These are phyloP conservation scores for Groenewaldozyma salmanticensis DNA, from an alignment of 805 yeast genomes.

Conservation along the genomic window DNA sequence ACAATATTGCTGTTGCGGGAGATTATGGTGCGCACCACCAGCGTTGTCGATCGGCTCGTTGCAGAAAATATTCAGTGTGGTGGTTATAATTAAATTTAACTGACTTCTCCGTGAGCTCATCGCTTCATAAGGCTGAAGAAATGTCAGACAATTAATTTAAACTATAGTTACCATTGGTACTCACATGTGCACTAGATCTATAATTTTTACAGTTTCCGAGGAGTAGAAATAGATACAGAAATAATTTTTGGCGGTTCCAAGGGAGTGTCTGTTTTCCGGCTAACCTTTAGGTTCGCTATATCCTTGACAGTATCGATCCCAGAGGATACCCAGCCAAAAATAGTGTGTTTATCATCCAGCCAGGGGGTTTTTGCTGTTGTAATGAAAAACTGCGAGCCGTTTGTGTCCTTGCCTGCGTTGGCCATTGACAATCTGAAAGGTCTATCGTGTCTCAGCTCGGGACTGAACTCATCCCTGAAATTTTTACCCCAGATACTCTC, in stretches of 20 bases:
- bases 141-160: too few species aligned
- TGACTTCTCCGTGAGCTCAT: too few species aligned
- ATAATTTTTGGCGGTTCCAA: slow-evolving; percentile 25
- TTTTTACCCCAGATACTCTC: slow-evolving; percentile 28
- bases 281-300: slow-evolving; percentile 39
- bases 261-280: slow-evolving; percentile 41
- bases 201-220: too few species aligned
- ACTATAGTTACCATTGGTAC: too few species aligned
- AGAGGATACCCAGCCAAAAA: slow-evolving; percentile 42
- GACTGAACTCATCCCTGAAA: slow-evolving; percentile 41
- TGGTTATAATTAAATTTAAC: too few species aligned
- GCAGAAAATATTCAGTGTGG: too few species aligned
- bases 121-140: too few species aligned
- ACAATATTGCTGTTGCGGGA: too few species aligned
- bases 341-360: slow-evolving; percentile 50
- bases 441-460: slow-evolving; percentile 37
- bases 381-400: slow-evolving; percentile 52
- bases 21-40: too few species aligned
- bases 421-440: slow-evolving; percentile 55
- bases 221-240: slow-evolving; percentile 16
- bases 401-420: slow-evolving; percentile 48
- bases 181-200: too few species aligned
- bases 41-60: too few species aligned
- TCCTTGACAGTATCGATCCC: slow-evolving; percentile 43
- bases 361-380: slow-evolving; percentile 46